Evolutionary conservation across 495 filamentous ascomycete species (phyloP), one percentile per base, ranked within the genome.

Genomic region (Talaromyces thailandensis): DNA sequence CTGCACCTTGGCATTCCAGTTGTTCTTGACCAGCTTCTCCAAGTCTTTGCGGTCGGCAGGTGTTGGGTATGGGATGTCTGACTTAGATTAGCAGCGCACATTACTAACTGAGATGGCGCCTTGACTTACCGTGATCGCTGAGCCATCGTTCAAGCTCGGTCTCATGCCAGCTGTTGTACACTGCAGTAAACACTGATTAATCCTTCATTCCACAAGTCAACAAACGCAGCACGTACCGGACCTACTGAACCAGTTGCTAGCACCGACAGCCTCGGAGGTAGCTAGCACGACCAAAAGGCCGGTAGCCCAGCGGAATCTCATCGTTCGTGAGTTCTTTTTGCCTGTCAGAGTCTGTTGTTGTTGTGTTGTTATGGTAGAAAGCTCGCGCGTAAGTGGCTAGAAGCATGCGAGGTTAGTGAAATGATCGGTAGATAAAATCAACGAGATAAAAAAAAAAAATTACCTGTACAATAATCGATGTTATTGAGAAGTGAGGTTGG

Each of bases 121-220:
- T 55, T 11, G 1, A 31, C 61, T 3, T 66, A 79, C 76, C 77
- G 76, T 98, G 85, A 67, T 98, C 94, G 25, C 89, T 90, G 62
- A 98, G 88, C 94, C 94, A 98, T 68, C 94, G 83, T 79, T 98
- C 93, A 11, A 98, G 84, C 80, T 98, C 94, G 6, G 91, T 96
- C 78, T 97, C 87, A 71, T 98, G 93, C 94, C 94, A 98, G 72
- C 93, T 97, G 79, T 97, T 96, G 82, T 98, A 98, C 6, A 87
- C 94, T 96, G 69, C 25, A 64, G 59, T 35, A 37, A 11, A 31
- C 14, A 23, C 62, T 25, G 37, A 48, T 57, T 45, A 40, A 21
- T 57, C 21, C 14, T 26, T 50, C 58, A 66, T 55, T 29, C 23
- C 29, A 23, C 3, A 56, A 16, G 16, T 8, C 53, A 35, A 35